phyloP scores from a whole-genome alignment of 768 basidiomycete species.

The Boletus tomentosulus region DNA sequence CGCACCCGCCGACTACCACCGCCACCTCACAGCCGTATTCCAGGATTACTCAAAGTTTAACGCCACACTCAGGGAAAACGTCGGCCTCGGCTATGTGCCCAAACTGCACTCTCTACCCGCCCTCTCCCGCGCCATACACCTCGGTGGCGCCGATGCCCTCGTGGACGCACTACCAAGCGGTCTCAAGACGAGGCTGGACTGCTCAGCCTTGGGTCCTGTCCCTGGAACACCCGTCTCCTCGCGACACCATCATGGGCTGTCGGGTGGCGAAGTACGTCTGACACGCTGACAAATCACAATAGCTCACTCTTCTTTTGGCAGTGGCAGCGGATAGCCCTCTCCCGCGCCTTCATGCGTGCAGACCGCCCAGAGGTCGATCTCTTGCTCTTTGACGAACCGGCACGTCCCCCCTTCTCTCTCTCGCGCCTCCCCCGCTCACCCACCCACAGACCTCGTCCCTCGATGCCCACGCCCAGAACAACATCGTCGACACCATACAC shows the following conservation, averaged over 20 bases:
- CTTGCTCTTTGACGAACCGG: conserved; percentile 82
- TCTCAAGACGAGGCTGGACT: conserved; percentile 67
- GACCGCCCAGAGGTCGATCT: conserved; percentile 71
- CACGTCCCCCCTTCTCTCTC: conserved; percentile 23
- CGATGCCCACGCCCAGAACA: conserved; percentile 75
- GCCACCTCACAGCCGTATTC: conserved; percentile 74
- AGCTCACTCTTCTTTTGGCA: conserved; percentile 26
- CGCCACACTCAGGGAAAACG: conserved; percentile 74
- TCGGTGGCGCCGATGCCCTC: conserved; percentile 67
- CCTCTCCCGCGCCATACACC: conserved; percentile 59
- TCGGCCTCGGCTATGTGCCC: conserved; percentile 76
- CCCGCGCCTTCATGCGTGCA: conserved; percentile 84
- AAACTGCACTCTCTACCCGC: conserved; percentile 53
- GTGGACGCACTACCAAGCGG: conserved; percentile 67
- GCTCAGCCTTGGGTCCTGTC: conserved; percentile 53
- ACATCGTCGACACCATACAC: conserved; percentile 73
- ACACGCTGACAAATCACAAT: conserved; percentile 13
- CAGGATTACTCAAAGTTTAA: conserved; percentile 83
- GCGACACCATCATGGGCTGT: conserved; percentile 59
- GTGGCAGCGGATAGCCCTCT: conserved; percentile 88
- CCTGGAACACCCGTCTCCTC: conserved; percentile 27
- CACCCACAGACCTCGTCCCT: conserved; percentile 65
- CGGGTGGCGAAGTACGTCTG: conserved; percentile 73
- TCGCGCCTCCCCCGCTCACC: background rate
- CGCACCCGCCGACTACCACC: conserved; percentile 67